These are phyloP conservation scores for Fragilaria crotonensis DNA, from an alignment of 108 stramenopile species.

Conservation along the genomic window DNA sequence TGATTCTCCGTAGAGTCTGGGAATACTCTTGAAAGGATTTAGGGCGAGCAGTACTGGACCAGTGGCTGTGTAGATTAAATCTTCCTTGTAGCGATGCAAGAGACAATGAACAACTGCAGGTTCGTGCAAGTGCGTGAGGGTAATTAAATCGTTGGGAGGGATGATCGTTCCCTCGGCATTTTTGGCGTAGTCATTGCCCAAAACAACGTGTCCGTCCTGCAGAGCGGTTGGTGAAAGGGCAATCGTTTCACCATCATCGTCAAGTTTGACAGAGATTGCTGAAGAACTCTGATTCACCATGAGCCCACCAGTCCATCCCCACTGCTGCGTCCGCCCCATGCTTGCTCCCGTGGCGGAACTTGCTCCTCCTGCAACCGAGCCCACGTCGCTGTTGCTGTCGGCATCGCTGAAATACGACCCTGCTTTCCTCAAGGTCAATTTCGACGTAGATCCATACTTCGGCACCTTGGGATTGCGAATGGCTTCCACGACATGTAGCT, in stretches of 20 bases:
- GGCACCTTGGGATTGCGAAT: slow-evolving; percentile 1
- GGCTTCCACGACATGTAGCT: background rate
- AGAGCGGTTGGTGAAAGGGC: background rate
- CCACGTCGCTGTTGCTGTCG: background rate
- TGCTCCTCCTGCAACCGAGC: background rate
- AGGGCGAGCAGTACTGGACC: slow-evolving; percentile 91
- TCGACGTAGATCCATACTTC: background rate
- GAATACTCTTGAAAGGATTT: slow-evolving; percentile 87
- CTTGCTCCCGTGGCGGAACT: background rate
- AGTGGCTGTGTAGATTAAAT: slow-evolving; percentile 87
- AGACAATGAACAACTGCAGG: slow-evolving; percentile 81
- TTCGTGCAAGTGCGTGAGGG: slow-evolving; percentile 75
- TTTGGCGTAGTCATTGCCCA: slow-evolving; percentile 3
- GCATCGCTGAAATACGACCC: background rate
- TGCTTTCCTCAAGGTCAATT: too few species aligned
- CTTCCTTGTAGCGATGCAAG: slow-evolving; percentile 60
- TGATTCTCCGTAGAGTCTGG: slow-evolving; percentile 46
- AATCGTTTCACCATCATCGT: background rate
- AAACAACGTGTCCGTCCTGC: background rate
- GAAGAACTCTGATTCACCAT: background rate
- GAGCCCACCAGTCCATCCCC: background rate
- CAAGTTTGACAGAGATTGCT: background rate
- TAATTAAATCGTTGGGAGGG: slow-evolving; percentile 73
- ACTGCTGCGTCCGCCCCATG: background rate
- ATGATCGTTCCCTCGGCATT: slow-evolving; percentile 7